These are phyloP conservation scores for Carex parvula DNA, from an alignment of 176 grass and related monocot genomes.

Conservation along the genomic window DNA sequence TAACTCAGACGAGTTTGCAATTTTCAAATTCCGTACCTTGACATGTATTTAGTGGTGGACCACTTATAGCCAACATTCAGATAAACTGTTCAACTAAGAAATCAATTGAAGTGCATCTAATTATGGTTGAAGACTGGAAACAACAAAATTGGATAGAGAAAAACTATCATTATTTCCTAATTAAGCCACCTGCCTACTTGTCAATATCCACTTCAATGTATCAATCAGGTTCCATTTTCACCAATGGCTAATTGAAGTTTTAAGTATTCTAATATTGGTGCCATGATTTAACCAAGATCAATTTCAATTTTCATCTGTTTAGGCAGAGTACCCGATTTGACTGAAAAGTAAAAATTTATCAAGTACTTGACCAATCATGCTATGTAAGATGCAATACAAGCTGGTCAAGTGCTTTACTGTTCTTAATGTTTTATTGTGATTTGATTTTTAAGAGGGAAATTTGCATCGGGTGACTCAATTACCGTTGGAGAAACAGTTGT, in stretches of 20 bases:
- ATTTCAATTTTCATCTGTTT: not conserved
- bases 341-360: not conserved
- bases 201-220: not conserved
- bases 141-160: conserved; percentile 10
- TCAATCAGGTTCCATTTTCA: conserved; percentile 14
- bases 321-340: not conserved
- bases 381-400: not conserved
- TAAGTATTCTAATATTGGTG: not conserved
- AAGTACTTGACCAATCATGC: not conserved
- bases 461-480: conserved; percentile 33
- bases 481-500: conserved; percentile 39
- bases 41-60: not conserved
- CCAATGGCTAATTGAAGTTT: not conserved
- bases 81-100: not conserved
- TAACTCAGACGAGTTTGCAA: not conserved
- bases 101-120: not conserved
- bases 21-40: not conserved
- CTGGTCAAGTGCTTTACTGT: not conserved
- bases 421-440: not conserved
- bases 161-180: not conserved
- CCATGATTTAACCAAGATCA: not conserved
- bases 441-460: conserved; percentile 34
- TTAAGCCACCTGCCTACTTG: not conserved
- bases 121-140: conserved; percentile 1
- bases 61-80: not conserved